Evolutionary conservation across 164 flowering plant species (phyloP), one percentile per base, ranked within the genome.

Genomic region (Santalum album): DNA sequence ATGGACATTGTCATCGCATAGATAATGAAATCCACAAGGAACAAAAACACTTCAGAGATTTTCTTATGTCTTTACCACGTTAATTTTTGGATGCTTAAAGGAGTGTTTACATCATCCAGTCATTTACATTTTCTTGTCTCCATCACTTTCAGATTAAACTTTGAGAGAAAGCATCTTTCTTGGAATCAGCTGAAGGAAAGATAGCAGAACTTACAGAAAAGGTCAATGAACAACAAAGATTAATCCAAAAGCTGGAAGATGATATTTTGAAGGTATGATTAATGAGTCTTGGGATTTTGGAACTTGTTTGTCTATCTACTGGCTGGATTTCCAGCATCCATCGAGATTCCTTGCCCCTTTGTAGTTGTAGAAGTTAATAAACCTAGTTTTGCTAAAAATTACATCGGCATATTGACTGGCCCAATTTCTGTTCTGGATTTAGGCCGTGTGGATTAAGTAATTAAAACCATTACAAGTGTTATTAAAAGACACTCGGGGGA

Each of bases 221-320:
- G 77, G 68, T 90, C 54, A 78, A 79, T 40, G 99, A 90, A 65
- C 97, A 94, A 50, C 82, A 85, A 65, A 84, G 53, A 53, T 65
- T 94, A 45, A 94, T 90, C 56, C 85, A 90, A 63, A 94, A 86
- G 75, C 75, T 94, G 64, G 99, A 94, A 67, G 99, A 94, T 71
- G 99, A 94, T 69, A 94, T 94, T 61, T 70, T 68, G 48, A 90
- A 94, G 99, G 99, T 87, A 53, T 27, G 76, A 36, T 57, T 58
- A 44, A 10, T 59, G 27, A 11, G 25, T 36, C 35, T 20, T 42
- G 4, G 29, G 5, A 21, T 15, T n/a, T 35, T 3, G 3, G 17
- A 43, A 43, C 4, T 26, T n/a, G n/a, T n/a, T n/a, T n/a, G n/a
- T 26, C 36, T 48, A 16, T 21, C 24, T 39, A 21, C 53, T 29